A percentile compares a stretch with the other conserved stretches of the same genome.
These are phyloP conservation scores for Talaromyces sp. DNA, from an alignment of 2,329 filamentous ascomycete genomes.

Conservation along the genomic window DNA sequence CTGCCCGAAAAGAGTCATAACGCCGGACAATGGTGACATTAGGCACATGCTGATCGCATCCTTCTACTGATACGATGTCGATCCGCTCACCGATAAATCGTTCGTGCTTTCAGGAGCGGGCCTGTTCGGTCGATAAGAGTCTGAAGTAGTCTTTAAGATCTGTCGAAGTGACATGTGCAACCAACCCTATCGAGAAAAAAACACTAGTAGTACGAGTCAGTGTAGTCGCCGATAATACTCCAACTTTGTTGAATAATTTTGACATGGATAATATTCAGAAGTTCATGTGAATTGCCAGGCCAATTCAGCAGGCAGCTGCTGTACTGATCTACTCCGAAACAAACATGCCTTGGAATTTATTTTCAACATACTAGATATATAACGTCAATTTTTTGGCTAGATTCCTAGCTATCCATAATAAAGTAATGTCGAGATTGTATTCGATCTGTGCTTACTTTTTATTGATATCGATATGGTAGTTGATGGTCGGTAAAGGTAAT, in stretches of 20 bases:
- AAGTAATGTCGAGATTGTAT: too few relatives aligned
- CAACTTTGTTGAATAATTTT: not conserved
- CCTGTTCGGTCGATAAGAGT: not conserved
- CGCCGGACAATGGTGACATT: not conserved
- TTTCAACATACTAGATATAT: not conserved
- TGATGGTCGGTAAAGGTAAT: too few relatives aligned
- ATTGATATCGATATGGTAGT: too few relatives aligned
- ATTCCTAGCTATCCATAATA: too few relatives aligned
- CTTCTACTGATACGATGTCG: not conserved
- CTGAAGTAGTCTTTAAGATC: not conserved
- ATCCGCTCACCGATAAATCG: not conserved
- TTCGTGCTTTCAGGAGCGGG: not conserved
- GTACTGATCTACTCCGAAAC: not conserved
- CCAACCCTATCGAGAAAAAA: not conserved
- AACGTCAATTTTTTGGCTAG: not conserved
- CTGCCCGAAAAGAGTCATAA: not conserved
- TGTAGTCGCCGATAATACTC: not conserved
- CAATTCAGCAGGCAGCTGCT: not conserved
- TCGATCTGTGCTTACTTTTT: too few relatives aligned
- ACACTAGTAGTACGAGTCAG: not conserved
- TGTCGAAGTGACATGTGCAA: not conserved
- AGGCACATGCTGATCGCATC: not conserved
- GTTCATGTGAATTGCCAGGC: not conserved
- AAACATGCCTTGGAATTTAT: not conserved
- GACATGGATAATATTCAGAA: not conserved